Base-by-base conservation (phyloP, 1,284 basidiomycete genomes). In the Pisolithus thermaeus region DNA sequence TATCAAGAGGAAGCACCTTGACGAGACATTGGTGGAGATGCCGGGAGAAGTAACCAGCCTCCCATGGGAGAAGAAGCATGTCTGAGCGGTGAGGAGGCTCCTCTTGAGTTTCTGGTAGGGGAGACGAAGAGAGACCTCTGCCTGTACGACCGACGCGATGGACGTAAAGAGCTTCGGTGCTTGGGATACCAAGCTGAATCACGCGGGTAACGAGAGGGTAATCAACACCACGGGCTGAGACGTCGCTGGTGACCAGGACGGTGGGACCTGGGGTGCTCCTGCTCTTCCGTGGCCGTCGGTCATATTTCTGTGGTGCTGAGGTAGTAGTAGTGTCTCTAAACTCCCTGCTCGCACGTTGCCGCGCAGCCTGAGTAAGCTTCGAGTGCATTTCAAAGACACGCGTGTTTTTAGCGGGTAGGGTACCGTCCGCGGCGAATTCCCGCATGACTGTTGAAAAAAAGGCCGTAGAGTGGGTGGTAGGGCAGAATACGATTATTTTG, bases 61-160 rank as follows among this genome's bases (percentile, higher is more conserved):
- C 96, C 76, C 84, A 96, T 11, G 90, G 87, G 9, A 90, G 73
- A 22, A 98, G 75, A 20, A 99, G 79, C 47, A 99, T 70, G 69
- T 99, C 96, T 7, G 88, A 92, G 52, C 93, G 83, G 30, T 46
- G 44, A 16, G 28, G 44, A 1, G 44, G 28, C 23, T 36, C 44
- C 8, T 6, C 30, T 35, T 35, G 32, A 5, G 32, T 4, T 14
- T 35, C 11, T 28, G 42, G 28, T 12, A 27, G 27, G 20, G 14
- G 7, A 47, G 42, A 1, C 90, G 91, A n/a, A 70, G 78, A 77
- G 9, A 77, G 76, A 2, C 84, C 90, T 61, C 95, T 85, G 20
- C 93, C 94, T 0, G 96, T 97, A 54, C 94, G 80, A 2, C 94
- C 93, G 45, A 98, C 84, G 56, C 96, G 88, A 64, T 97, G 94